phyloP scores from a whole-genome alignment of 768 basidiomycete genomes.

The Kwoniella shandongensis region DNA sequence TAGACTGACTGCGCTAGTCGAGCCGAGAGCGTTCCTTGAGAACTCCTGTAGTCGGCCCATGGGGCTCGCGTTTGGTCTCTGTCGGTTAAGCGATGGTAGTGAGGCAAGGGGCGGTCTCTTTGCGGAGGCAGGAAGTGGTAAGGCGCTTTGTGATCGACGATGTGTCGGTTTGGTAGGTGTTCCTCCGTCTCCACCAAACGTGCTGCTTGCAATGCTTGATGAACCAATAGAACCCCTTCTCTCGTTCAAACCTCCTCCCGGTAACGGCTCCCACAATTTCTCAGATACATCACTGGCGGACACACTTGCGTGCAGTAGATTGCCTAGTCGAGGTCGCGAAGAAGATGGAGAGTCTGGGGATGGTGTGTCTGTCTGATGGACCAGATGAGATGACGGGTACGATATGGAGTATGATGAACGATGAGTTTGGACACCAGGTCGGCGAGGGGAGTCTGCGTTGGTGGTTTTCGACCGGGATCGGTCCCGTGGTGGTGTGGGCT shows the following conservation, averaged over 20 bases:
- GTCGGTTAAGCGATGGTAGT: no score
- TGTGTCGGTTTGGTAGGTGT: constrained; percentile 23
- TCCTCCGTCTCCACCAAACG: not conserved
- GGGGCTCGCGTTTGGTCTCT: not conserved
- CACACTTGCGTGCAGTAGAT: constrained; percentile 11
- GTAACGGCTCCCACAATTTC: constrained; percentile 19
- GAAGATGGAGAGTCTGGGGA: not conserved
- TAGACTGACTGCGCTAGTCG: constrained; percentile 27
- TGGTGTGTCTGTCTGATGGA: not conserved
- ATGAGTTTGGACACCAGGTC: no score
- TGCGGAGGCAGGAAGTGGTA: constrained; percentile 4
- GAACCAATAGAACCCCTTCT: constrained; percentile 11
- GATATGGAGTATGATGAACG: no score
- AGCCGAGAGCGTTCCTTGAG: constrained; percentile 26
- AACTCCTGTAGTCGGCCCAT: constrained; percentile 24
- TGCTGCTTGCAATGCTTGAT: not conserved
- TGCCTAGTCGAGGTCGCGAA: not conserved
- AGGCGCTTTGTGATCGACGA: constrained; percentile 20
- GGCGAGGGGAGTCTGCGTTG: no score
- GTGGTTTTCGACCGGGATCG: no score
- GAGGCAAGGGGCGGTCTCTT: not conserved
- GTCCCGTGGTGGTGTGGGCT: no score
- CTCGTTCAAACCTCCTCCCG: constrained; percentile 9
- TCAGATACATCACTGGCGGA: constrained; percentile 12
- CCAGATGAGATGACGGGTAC: no score